phyloP scores from a whole-genome alignment of 169 alveolate genomes.

The Plasmodium vivax region DNA sequence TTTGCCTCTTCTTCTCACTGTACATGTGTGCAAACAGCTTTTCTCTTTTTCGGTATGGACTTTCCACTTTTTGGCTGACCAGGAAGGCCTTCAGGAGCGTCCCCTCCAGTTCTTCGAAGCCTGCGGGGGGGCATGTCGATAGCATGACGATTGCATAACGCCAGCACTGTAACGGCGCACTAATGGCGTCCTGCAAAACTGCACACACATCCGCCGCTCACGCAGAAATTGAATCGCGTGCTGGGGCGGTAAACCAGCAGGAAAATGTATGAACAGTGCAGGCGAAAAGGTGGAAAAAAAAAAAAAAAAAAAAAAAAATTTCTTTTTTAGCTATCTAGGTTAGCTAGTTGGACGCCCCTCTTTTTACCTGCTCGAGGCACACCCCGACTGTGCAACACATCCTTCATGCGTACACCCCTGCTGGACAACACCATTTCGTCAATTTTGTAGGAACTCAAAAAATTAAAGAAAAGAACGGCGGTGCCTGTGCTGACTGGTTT shows the following conservation, averaged over 20 bases:
- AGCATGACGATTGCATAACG: background rate
- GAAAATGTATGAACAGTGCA: background rate
- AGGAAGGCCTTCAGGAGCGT: background rate
- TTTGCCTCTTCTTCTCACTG: constrained; percentile 38
- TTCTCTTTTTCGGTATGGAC: constrained; percentile 6
- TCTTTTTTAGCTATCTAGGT: background rate
- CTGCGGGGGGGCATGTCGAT: constrained; percentile 5
- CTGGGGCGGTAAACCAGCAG: background rate
- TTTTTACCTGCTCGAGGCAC: background rate
- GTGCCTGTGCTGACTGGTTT: background rate
- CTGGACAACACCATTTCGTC: constrained; percentile 6
- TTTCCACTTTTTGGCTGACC: background rate
- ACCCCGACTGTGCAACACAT: background rate
- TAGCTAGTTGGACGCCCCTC: background rate
- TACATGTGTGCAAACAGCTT: constrained; percentile 18
- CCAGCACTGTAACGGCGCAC: background rate
- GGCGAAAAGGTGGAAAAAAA: background rate
- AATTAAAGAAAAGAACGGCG: background rate
- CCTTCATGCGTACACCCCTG: background rate
- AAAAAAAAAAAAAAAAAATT: background rate
- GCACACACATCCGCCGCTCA: background rate
- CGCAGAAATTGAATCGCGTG: background rate
- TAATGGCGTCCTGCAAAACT: background rate
- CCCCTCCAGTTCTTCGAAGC: background rate
- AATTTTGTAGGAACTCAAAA: constrained; percentile 51